Evolutionary conservation across 768 basidiomycete species (phyloP), one percentile per base, ranked within the genome.

Genomic region (Cystofilobasidium macerans): DNA sequence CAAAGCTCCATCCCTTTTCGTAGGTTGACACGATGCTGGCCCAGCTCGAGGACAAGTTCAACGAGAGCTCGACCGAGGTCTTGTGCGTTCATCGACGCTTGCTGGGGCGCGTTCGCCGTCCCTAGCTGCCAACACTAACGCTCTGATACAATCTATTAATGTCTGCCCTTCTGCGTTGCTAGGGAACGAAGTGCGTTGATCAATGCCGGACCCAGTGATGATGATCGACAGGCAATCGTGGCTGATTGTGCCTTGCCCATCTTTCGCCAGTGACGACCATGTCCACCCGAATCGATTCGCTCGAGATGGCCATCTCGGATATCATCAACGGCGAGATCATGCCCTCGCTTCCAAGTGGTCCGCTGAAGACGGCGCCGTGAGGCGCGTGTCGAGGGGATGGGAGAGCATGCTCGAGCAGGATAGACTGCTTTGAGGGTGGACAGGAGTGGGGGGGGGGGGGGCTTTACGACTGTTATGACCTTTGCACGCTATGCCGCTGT

Each of bases 1-100:
- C n/a, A n/a, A n/a, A n/a, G n/a, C n/a, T n/a, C n/a, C n/a, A n/a
- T n/a, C n/a, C n/a, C n/a, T n/a, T n/a, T n/a, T n/a, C 16, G 36
- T 35, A 65, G 64, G 58, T 65, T 24, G 64, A 65, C 22, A 48
- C 64, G 16, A 42, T 65, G n/a, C 57, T 65, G 9, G 57, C 54
- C 13, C 64, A 65, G 38, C 57, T 65, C n/a, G 64, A 65, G 35
- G 64, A 65, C 64, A 65, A 65, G 57, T 65, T 59, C 33, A 43
- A 47, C 42, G 64, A 65, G 48, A 65, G 56, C 24, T 57, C 54
- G 36, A 57, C 57, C 13, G 64, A 65, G 24, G 64, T 65, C 14
- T 36, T 65, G 64, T 65, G 64, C 40, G 62, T 48, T 28, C 51
- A 8, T 20, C n/a, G n/a, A n/a, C n/a, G n/a, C n/a, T n/a, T n/a